phyloP scores from a whole-genome alignment of 768 basidiomycete species.

The Clitopilus passeckerianus region DNA sequence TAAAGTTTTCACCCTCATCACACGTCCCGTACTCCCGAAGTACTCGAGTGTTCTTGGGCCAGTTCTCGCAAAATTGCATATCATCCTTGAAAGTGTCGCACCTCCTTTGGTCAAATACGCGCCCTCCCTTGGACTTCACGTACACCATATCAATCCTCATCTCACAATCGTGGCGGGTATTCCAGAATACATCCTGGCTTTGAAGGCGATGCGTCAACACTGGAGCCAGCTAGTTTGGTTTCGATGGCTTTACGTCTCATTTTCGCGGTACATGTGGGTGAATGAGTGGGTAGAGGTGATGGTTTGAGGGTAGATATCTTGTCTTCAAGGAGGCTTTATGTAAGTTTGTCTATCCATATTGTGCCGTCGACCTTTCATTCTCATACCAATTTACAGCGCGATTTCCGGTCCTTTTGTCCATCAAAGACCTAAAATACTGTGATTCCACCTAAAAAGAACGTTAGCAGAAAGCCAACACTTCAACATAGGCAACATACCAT shows the following conservation, averaged over 20 bases:
- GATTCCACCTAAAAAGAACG: neutral
- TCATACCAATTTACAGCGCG: neutral
- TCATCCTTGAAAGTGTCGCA: neutral
- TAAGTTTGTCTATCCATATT: neutral
- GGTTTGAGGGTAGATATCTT: constrained; percentile 17
- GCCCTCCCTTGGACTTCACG: neutral
- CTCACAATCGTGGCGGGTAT: constrained; percentile 56
- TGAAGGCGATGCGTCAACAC: constrained; percentile 71
- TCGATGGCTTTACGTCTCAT: constrained; percentile 75
- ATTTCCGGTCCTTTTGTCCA: neutral
- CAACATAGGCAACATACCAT: constrained; percentile 22
- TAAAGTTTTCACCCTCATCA: constrained; percentile 55
- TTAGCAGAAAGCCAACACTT: neutral
- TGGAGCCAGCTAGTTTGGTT: constrained; percentile 83
- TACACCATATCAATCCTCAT: constrained; percentile 7
- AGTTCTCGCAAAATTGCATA: constrained; percentile 41
- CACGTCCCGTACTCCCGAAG: constrained; percentile 52
- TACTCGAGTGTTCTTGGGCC: constrained; percentile 57
- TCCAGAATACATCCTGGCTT: constrained; percentile 46
- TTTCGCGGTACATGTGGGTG: constrained; percentile 91
- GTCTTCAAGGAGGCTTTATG: neutral
- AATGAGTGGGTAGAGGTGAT: constrained; percentile 70
- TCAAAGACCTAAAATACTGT: constrained; percentile 30
- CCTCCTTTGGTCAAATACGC: neutral
- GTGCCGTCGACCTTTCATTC: neutral